Evolutionary conservation across 75 land plant species (phyloP), one percentile per base, ranked within the genome.

Genomic region (Picea glauca): DNA sequence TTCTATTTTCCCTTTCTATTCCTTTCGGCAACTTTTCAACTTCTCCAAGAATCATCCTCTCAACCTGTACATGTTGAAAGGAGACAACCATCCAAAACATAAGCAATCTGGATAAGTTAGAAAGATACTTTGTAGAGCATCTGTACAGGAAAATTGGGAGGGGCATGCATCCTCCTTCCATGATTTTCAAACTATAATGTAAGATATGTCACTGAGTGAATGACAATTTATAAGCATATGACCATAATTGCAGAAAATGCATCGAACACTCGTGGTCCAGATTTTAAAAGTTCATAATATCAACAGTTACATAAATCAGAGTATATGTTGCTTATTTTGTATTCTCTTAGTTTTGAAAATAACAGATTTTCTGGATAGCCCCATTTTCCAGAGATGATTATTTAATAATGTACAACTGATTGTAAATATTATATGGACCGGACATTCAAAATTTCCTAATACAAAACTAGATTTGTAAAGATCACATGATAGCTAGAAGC

Each of bases 1-100:
- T 93, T 82, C 79, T 87, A 62, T 90, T 98, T 80, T 98, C 98
- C 73, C 99, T 93, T 80, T 95, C 96, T 46, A 93, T 57, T 5
- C 99, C 94, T 84, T 90, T 95, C 4, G 94, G 96, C 80, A 96
- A 64, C 68, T 95, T 91, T 77, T 86, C 88, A 21, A 79, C 90
- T 76, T 93, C 82, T 60, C 91, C 98, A 66, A 90, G 85, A 68
- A 96, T 92, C 88, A 91, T 83, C 18, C 87, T 83, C 79, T 94
- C 93, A 56, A 92, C 97, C 97, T 94, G 84, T 57, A 81, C 63
- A 54, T 82, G 18, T 5, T 23, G 11, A 54, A 74, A 38, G 33
- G 57, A 23, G 13, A 54, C 54, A 70, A n/a, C 20, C 70, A 70
- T 70, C 11, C 74, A 70, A 70, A 70, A 7, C 18, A 43, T 40